A percentile compares a stretch with the other conserved stretches of the same genome.
Evolutionary conservation across 2,329 filamentous ascomycete species (phyloP).

Genomic region (Ramichloridium luteum): DNA sequence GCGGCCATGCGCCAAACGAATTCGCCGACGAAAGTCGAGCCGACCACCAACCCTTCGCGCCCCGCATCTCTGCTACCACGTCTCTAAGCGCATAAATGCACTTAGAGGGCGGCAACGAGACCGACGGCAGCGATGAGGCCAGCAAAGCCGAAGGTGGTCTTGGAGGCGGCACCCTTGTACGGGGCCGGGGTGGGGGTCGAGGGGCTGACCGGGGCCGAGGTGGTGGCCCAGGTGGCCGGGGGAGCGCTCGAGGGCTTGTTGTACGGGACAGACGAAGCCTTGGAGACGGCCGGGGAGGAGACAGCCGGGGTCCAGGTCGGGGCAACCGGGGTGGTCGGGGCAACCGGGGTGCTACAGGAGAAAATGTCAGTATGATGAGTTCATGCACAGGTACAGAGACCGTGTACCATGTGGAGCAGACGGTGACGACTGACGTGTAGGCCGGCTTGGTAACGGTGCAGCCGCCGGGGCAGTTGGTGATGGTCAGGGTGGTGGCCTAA

Average conservation of each 20-base stretch:
- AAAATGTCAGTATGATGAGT: slow-evolving; percentile 5
- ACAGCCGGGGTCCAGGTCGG: slow-evolving; percentile 2
- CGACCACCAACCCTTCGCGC: no score
- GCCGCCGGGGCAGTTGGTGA: slow-evolving; percentile 17
- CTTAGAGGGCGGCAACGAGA: slow-evolving; percentile 15
- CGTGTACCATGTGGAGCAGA: slow-evolving; percentile 14
- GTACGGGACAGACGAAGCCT: slow-evolving; percentile 4
- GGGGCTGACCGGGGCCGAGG: slow-evolving; percentile 5
- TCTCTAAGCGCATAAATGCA: no score
- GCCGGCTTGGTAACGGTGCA: slow-evolving; percentile 16
- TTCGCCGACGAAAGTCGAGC: no score
- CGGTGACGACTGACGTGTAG: slow-evolving; percentile 14
- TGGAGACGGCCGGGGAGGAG: slow-evolving; percentile 1
- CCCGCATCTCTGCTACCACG: no score
- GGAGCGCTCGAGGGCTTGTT: slow-evolving; percentile 4
- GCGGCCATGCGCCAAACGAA: neutral
- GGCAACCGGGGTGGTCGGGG: slow-evolving; percentile 5
- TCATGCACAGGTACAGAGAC: no score
- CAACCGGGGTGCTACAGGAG: neutral
- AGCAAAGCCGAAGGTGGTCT: slow-evolving; percentile 14
- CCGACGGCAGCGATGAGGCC: slow-evolving; percentile 13
- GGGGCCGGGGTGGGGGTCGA: slow-evolving; percentile 8
- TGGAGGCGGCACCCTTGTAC: slow-evolving; percentile 14
- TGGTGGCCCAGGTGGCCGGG: slow-evolving; percentile 7
- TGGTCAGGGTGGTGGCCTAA: slow-evolving; percentile 15